Evolutionary conservation across 139 green algal genomes (phyloP), one percentile per base, ranked within the genome.

Genomic region (Desmodesmus armatus): DNA sequence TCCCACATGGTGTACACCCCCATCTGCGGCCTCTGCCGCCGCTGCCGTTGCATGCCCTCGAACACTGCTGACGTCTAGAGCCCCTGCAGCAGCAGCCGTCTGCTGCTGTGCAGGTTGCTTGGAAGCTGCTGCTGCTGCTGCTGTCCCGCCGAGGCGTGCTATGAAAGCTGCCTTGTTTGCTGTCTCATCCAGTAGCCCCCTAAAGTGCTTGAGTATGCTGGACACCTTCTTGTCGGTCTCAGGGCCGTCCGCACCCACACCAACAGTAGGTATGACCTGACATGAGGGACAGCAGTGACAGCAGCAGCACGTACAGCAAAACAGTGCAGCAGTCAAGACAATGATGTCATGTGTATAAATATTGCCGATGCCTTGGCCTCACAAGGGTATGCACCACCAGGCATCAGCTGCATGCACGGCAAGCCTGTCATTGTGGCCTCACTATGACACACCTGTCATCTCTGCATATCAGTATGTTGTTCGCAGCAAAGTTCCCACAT

Each of bases 241-340:
- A 23, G 88, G 85, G 11, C 92, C 86, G 19, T 90, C 79, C 15
- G 47, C 67, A 75, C 67, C 67, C 9, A 93, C 91, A 2, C 92
- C 89, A 29, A 99, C 96, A 0, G 96, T 99, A 3, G 96, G 96
- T 2, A 98, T 90, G 1, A 98, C 91, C 90, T 97, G 89, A 82
- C 17, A 37, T 80, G 5, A n/a, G 2, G 13, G 23, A 2, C 62
- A 71, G 23, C 27, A 21, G 62, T 17, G 23, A 71, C 62, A 19
- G 62, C 31, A 74, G 65, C 65, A 66, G 73, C 73, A 65, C 44
- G 73, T 60, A 23, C 17, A 63, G 25, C 63, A 72, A 5, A 19
- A 19, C 15, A 72, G 31, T 11, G 25, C 2, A 41, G 60, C 60
- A 69, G 9, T 15, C 21, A 31, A 27, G 25, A 39, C 60, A 69